Evolutionary conservation across 1,284 basidiomycete genomes (phyloP).

Genomic region (Boletus semigastroideus): DNA sequence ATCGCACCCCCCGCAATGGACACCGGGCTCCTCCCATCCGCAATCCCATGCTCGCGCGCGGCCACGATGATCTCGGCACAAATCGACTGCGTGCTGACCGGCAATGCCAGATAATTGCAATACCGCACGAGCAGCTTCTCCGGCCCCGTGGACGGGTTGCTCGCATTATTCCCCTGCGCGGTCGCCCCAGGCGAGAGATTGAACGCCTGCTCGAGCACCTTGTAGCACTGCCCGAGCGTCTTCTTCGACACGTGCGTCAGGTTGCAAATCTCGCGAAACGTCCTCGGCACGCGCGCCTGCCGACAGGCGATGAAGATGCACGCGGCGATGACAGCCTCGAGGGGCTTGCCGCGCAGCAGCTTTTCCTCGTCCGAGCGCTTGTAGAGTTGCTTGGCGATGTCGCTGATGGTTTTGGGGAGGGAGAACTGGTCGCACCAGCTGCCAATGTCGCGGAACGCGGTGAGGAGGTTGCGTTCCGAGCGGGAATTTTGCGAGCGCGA

Average conservation of each 20-base stretch:
- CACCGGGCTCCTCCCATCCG: constrained; percentile 91
- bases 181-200: constrained; percentile 77
- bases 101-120: constrained; percentile 91
- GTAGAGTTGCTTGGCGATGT: constrained; percentile 96
- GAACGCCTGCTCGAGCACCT: constrained; percentile 90
- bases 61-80: constrained; percentile 83
- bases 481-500: constrained; percentile 76
- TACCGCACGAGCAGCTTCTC: constrained; percentile 92
- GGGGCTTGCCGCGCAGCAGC: constrained; percentile 86
- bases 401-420: constrained; percentile 91
- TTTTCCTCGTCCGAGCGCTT: constrained; percentile 96
- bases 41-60: constrained; percentile 82
- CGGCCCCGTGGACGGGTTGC: constrained; percentile 55
- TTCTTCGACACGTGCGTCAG: constrained; percentile 94
- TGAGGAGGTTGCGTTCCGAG: constrained; percentile 81
- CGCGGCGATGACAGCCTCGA: constrained; percentile 93
- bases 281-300: constrained; percentile 89
- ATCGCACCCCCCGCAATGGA: constrained; percentile 96
- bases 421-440: constrained; percentile 95
- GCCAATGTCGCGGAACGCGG: constrained; percentile 89
- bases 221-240: constrained; percentile 93
- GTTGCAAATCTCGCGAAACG: constrained; percentile 95
- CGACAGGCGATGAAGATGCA: constrained; percentile 98
- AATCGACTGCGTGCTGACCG: constrained; percentile 78
- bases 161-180: constrained; percentile 41